These are phyloP conservation scores for Aspergillus felis DNA, from an alignment of 2,329 filamentous ascomycete species.

Conservation along the genomic window DNA sequence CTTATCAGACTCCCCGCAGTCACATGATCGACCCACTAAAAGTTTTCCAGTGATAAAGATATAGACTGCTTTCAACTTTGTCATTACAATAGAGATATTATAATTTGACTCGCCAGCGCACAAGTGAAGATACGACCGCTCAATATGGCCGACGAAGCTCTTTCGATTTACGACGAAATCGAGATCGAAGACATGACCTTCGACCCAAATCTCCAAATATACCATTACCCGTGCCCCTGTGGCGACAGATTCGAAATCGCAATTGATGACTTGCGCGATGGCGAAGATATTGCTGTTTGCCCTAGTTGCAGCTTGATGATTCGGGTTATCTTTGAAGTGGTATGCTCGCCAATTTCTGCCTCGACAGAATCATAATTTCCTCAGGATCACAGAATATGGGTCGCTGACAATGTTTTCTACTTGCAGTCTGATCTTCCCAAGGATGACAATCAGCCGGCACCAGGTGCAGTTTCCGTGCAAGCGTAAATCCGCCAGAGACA, in stretches of 20 bases:
- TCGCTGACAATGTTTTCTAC: constrained; percentile 6
- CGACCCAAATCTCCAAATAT: constrained; percentile 76
- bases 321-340: constrained; percentile 83
- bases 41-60: constrained; percentile 17
- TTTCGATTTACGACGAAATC: constrained; percentile 91
- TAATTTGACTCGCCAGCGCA: neutral
- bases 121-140: neutral
- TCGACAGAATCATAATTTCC: neutral
- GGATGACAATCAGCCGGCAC: constrained; percentile 31
- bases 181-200: constrained; percentile 99
- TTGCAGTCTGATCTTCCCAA: constrained; percentile 51
- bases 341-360: constrained; percentile 42
- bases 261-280: constrained; percentile 78
- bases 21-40: constrained; percentile 28
- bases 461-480: constrained; percentile 35
- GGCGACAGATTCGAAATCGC: constrained; percentile 94
- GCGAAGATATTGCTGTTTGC: constrained; percentile 92
- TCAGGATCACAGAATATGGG: neutral
- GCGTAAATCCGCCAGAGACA: constrained; percentile 25
- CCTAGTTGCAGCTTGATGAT: constrained; percentile 98
- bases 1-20: constrained; percentile 13
- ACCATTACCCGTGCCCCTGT: constrained; percentile 95
- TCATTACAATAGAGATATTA: neutral
- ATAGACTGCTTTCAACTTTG: neutral
- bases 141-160: constrained; percentile 59